phyloP scores from a whole-genome alignment of 78 protist genomes.

The Dictyostelium brefeldianum region DNA sequence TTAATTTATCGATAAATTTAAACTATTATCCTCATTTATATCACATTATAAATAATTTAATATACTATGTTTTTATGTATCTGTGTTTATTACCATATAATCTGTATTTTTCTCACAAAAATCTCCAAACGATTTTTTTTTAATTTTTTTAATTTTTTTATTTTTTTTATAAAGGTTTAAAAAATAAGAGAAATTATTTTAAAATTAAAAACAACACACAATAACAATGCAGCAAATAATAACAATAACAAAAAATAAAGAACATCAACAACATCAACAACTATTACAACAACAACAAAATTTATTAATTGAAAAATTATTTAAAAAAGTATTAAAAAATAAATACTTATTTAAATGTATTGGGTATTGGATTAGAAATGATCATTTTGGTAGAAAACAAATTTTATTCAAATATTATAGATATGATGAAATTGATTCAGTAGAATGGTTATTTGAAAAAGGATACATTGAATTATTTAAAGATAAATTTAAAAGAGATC shows the following conservation, averaged over 20 bases:
- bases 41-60: too few species aligned
- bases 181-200: background rate
- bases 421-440: conserved; percentile 12
- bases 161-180: background rate
- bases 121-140: background rate
- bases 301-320: background rate
- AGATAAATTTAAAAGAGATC: background rate
- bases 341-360: background rate
- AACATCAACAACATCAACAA: background rate
- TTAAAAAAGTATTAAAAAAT: background rate
- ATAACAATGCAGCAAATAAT: background rate
- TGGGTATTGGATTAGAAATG: conserved; percentile 11
- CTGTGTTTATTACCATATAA: too few species aligned
- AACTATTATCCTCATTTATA: too few species aligned
- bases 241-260: background rate
- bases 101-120: background rate
- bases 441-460: background rate
- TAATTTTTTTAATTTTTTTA: background rate
- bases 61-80: too few species aligned
- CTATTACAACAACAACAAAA: background rate
- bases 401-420: background rate
- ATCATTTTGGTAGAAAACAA: background rate
- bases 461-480: background rate
- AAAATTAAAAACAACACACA: background rate
- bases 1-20: too few species aligned